Conservation (phyloP, 2,329 filamentous ascomycete genomes). For the Phialophora expanda region DNA sequence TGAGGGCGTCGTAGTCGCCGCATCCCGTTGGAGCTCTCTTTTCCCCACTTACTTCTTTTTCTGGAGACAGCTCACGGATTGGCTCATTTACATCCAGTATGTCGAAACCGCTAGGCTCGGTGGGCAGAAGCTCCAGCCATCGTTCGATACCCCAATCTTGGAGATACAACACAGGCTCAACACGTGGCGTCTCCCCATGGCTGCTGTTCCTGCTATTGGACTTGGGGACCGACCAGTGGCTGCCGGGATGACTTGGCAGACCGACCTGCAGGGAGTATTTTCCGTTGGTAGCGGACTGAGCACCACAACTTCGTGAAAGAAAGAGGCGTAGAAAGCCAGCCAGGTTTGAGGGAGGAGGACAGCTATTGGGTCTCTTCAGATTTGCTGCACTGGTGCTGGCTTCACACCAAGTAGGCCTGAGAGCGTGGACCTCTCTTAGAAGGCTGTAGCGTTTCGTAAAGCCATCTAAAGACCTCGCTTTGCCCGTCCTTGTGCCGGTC, state of each 20-base stretch:
- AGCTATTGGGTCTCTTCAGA: not conserved
- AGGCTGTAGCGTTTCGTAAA: not conserved
- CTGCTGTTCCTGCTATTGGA: not conserved
- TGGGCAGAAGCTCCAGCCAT: not conserved
- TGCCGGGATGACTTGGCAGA: not conserved
- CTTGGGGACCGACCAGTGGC: not conserved
- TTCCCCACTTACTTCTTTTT: not conserved
- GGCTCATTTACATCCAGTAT: not conserved
- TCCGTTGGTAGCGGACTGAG: slow-evolving; percentile 1
- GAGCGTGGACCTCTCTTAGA: not conserved
- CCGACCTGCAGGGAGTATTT: not conserved
- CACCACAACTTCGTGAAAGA: not conserved
- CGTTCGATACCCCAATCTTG: slow-evolving; percentile 2
- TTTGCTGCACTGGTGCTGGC: not conserved
- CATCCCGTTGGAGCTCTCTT: not conserved
- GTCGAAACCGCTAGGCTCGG: not conserved
- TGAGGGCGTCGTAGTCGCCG: not conserved
- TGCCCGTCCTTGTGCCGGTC: not conserved
- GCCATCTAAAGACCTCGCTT: not conserved
- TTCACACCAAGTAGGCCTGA: not conserved
- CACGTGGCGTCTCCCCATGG: too few relatives aligned
- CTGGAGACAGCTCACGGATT: not conserved
- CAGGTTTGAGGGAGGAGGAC: not conserved
- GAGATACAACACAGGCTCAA: not conserved
- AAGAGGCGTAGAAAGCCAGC: not conserved